These are phyloP conservation scores for Neospora caninum DNA, from an alignment of 169 alveolate species.

Conservation along the genomic window DNA sequence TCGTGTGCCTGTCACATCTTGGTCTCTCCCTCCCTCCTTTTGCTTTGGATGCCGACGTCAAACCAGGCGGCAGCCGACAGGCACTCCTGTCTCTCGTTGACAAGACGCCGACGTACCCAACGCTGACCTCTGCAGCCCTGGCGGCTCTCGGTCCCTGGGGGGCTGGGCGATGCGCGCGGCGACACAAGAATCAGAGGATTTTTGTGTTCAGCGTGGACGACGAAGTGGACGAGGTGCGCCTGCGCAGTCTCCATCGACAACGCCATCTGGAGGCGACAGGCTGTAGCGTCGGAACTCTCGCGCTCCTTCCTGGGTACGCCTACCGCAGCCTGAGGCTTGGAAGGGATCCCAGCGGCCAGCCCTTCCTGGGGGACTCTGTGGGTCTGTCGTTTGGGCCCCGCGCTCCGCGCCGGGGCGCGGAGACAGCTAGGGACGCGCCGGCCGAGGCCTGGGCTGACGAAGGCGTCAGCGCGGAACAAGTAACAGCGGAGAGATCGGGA, in stretches of 20 bases:
- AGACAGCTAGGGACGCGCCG: neutral
- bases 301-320: neutral
- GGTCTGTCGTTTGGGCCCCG: neutral
- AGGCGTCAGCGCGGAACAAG: neutral
- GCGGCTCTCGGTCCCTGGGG: neutral
- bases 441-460: neutral
- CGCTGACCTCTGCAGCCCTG: too few relatives aligned
- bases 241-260: neutral
- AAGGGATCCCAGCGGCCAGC: neutral
- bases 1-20: too few relatives aligned
- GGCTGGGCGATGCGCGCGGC: neutral
- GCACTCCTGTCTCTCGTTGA: too few relatives aligned
- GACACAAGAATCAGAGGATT: neutral
- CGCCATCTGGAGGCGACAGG: neutral
- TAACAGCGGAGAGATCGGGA: neutral
- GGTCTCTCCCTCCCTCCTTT: too few relatives aligned
- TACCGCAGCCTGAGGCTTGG: neutral
- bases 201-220: slow-evolving; percentile 16
- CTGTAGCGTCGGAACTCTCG: neutral
- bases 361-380: neutral
- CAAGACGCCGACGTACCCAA: too few relatives aligned
- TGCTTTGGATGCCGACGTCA: too few relatives aligned
- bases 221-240: neutral
- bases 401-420: neutral
- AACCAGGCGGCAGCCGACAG: too few relatives aligned